phyloP scores from a whole-genome alignment of 1,284 basidiomycete species.

The Microbotryum saponariae region DNA sequence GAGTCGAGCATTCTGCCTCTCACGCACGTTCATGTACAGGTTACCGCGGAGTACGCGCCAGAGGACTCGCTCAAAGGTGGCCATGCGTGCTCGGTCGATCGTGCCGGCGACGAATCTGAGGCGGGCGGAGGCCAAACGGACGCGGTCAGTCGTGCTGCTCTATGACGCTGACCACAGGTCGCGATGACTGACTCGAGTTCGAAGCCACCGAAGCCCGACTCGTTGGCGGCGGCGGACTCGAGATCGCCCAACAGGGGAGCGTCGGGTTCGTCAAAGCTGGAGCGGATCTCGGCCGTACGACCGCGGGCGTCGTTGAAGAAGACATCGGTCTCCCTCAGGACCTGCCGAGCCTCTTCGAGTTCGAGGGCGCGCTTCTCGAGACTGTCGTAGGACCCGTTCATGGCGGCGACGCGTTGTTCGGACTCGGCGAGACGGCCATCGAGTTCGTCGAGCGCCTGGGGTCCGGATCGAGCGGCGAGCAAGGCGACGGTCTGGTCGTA shows the following conservation, averaged over 20 bases:
- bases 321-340: conserved; percentile 87
- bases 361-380: conserved; percentile 80
- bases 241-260: conserved; percentile 87
- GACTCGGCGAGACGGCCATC: conserved; percentile 80
- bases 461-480: conserved; percentile 77
- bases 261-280: conserved; percentile 82
- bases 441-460: conserved; percentile 89
- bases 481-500: conserved; percentile 51
- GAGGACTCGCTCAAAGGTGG: conserved; percentile 92
- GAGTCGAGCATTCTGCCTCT: too few species aligned
- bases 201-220: conserved; percentile 47
- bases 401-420: conserved; percentile 75
- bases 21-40: conserved; percentile 94
- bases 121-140: neutral
- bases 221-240: conserved; percentile 49
- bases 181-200: conserved; percentile 67
- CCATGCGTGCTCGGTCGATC: conserved; percentile 83
- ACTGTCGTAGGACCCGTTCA: conserved; percentile 90
- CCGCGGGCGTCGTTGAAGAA: conserved; percentile 78
- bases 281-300: conserved; percentile 63
- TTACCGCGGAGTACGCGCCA: conserved; percentile 98
- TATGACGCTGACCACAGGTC: neutral
- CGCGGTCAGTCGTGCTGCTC: neutral
- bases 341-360: conserved; percentile 84
- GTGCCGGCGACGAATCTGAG: conserved; percentile 87